These are phyloP conservation scores for Colletotrichum sp. DNA, from an alignment of 2,329 filamentous ascomycete species.

Conservation along the genomic window DNA sequence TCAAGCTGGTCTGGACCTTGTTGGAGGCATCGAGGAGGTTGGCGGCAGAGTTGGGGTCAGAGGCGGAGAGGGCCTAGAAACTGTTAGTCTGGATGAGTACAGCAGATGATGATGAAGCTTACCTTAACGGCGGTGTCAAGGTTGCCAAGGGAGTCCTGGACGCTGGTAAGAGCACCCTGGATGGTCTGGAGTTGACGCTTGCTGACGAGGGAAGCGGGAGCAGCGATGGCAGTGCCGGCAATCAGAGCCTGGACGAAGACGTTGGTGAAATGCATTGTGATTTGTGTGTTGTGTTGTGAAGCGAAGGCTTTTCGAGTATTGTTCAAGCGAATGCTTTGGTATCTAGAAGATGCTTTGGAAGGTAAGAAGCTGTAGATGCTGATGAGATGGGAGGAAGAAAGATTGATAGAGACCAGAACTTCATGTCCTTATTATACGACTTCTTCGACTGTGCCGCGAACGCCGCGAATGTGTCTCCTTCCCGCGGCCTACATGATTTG, in stretches of 20 bases:
- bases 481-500: too few relatives aligned
- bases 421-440: conserved; percentile 3
- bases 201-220: conserved; percentile 26
- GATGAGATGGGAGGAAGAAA: background rate
- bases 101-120: rapidly evolving
- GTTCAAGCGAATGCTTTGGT: background rate
- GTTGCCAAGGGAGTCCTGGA: conserved; percentile 65
- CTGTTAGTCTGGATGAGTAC: background rate
- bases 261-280: conserved; percentile 32
- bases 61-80: conserved; percentile 37
- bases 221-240: conserved; percentile 53
- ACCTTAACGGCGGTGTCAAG: conserved; percentile 33
- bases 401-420: background rate
- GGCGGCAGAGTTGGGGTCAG: conserved; percentile 53
- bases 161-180: conserved; percentile 62
- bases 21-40: conserved; percentile 31
- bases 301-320: background rate
- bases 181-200: conserved; percentile 57
- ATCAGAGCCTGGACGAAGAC: conserved; percentile 54
- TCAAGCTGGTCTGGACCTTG: conserved; percentile 22
- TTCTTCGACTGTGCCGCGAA: background rate
- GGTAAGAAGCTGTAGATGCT: background rate
- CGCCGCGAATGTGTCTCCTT: background rate
- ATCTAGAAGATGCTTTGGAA: background rate
- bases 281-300: background rate